These are phyloP conservation scores for Yarrowia hollandica DNA, from an alignment of 805 yeast genomes.

Conservation along the genomic window DNA sequence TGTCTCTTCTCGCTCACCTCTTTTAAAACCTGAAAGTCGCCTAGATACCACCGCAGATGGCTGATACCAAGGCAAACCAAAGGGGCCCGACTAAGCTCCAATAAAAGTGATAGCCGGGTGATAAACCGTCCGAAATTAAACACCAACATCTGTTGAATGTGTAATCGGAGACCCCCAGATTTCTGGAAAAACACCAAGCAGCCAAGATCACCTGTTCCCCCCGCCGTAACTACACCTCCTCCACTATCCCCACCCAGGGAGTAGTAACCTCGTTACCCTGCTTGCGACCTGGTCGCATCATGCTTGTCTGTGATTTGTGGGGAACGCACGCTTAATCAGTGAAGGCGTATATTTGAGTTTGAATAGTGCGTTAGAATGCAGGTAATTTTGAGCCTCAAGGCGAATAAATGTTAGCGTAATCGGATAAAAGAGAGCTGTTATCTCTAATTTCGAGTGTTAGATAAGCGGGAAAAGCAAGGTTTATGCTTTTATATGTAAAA, in stretches of 20 bases:
- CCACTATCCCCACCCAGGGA: conserved; percentile 4
- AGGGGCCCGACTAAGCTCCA: no score
- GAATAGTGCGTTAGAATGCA: neutral
- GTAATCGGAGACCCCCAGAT: no score
- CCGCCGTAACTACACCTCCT: no score
- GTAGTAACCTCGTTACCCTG: neutral
- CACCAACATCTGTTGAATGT: no score
- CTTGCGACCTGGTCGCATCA: neutral
- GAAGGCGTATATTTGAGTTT: neutral
- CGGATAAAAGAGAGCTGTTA: neutral
- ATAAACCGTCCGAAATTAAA: no score
- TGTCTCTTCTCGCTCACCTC: no score
- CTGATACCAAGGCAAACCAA: no score
- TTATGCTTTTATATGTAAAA: neutral
- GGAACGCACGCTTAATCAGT: conserved; percentile 22
- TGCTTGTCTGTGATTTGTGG: conserved; percentile 27
- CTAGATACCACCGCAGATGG: no score
- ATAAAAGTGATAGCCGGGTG: no score
- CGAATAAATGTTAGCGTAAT: conserved; percentile 16
- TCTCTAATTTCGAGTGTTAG: neutral
- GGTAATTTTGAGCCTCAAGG: neutral
- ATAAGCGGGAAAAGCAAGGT: neutral
- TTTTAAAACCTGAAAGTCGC: no score
- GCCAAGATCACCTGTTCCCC: no score
- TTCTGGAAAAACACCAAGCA: no score